Evolutionary conservation across 1,284 basidiomycete genomes (phyloP).

Genomic region (Puccinia triticina): DNA sequence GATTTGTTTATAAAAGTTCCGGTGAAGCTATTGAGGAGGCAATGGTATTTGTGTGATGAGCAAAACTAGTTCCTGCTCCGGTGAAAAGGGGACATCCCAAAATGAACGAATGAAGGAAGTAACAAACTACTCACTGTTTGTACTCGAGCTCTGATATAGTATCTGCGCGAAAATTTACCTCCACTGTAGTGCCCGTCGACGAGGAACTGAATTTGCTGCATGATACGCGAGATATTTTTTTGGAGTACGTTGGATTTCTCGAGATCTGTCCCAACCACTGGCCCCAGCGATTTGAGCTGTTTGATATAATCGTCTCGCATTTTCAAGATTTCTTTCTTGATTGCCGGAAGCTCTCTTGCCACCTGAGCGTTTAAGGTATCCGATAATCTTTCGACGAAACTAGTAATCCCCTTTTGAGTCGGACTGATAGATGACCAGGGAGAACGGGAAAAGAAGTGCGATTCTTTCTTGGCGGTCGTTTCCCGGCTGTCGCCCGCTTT

Average conservation of each 20-base stretch:
- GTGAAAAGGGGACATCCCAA: neutral
- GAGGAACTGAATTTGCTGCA: constrained; percentile 4
- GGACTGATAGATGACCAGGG: constrained; percentile 21
- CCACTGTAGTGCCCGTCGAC: constrained; percentile 20
- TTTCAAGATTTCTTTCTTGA: constrained; percentile 12
- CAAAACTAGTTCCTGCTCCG: neutral
- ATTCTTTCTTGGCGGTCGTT: neutral
- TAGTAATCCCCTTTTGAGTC: constrained; percentile 9
- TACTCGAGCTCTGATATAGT: constrained; percentile 8
- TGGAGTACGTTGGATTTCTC: neutral
- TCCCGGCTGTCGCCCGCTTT: neutral
- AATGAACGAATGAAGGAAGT: neutral
- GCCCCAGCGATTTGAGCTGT: neutral
- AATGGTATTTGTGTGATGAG: neutral
- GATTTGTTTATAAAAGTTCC: constrained; percentile 2
- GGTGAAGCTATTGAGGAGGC: neutral
- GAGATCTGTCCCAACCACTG: neutral
- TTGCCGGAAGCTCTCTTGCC: neutral
- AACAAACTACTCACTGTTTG: constrained; percentile 8
- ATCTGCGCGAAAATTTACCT: neutral
- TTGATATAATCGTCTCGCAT: neutral
- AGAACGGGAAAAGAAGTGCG: neutral
- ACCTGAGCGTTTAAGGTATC: constrained; percentile 7
- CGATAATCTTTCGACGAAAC: neutral
- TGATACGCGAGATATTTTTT: constrained; percentile 1